Conservation (phyloP, 108 stramenopile species). For the Pelagomonas calceolata region DNA sequence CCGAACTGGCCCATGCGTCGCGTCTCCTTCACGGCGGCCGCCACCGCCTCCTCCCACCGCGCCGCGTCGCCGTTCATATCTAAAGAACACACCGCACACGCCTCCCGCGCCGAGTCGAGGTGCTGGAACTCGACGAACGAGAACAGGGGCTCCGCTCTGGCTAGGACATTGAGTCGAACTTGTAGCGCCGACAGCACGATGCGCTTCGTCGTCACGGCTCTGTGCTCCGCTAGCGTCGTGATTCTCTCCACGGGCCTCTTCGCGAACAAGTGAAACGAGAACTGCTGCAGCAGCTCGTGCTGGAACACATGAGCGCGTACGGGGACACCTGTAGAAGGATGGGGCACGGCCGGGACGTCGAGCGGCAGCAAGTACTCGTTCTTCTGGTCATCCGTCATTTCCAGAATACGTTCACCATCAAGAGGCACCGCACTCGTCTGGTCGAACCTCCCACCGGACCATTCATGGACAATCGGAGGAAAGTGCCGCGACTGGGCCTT, state of each 20-base stretch:
- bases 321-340: background rate
- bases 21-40: conserved; percentile 75
- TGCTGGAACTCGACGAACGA: conserved; percentile 96
- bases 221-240: conserved; percentile 64
- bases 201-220: conserved; percentile 67
- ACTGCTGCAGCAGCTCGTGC: conserved; percentile 78
- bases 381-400: conserved; percentile 58
- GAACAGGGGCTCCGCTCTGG: conserved; percentile 74
- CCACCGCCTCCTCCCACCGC: conserved; percentile 83
- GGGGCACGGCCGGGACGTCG: background rate
- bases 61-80: conserved; percentile 85
- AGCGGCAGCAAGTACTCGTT: background rate
- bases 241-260: conserved; percentile 88
- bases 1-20: conserved; percentile 77
- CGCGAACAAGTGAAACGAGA: conserved; percentile 88
- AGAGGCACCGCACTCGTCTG: conserved; percentile 21
- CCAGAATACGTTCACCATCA: conserved; percentile 56
- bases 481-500: conserved; percentile 30
- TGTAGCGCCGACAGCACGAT: conserved; percentile 84
- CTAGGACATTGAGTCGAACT: conserved; percentile 78
- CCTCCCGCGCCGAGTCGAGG: conserved; percentile 88
- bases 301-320: conserved; percentile 21
- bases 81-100: conserved; percentile 87
- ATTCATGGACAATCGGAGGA: conserved; percentile 40
- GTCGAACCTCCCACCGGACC: conserved; percentile 19